These are phyloP conservation scores for Agrocybe praecox DNA, from an alignment of 768 basidiomycete genomes.

Conservation along the genomic window DNA sequence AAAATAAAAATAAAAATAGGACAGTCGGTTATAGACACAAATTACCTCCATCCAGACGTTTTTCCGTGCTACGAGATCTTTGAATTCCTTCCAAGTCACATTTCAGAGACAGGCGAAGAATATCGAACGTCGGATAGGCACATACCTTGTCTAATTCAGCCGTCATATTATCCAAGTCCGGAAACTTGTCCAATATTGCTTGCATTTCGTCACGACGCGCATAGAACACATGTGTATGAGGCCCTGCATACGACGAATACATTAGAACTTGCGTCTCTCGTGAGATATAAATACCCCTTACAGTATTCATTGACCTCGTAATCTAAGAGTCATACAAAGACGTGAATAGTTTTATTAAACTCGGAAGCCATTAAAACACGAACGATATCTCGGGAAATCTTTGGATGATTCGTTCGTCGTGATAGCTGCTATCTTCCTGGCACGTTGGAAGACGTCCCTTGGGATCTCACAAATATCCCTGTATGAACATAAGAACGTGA, in stretches of 20 bases:
- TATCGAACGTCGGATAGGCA: not conserved
- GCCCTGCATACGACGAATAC: not conserved
- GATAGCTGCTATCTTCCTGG: not conserved
- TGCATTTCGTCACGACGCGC: not conserved
- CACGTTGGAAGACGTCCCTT: not conserved
- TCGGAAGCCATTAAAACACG: too few species aligned
- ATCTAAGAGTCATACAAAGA: not conserved
- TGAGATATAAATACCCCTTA: not conserved
- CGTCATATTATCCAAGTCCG: not conserved
- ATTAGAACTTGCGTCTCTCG: not conserved
- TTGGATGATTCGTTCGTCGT: not conserved
- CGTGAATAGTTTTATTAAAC: too few species aligned
- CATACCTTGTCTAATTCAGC: not conserved
- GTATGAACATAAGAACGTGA: too few species aligned
- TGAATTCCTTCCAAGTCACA: slow-evolving; percentile 9
- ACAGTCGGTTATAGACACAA: not conserved
- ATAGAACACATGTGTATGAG: not conserved
- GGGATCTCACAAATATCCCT: not conserved
- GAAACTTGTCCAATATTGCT: not conserved
- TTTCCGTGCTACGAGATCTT: slow-evolving; percentile 4
- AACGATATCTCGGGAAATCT: not conserved
- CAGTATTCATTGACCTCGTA: not conserved
- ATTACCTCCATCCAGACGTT: slow-evolving; percentile 25
- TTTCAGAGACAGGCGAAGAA: not conserved
- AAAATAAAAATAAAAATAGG: not conserved